Conservation (phyloP, 163 green algal genomes). For the Chloromonas sp. region DNA sequence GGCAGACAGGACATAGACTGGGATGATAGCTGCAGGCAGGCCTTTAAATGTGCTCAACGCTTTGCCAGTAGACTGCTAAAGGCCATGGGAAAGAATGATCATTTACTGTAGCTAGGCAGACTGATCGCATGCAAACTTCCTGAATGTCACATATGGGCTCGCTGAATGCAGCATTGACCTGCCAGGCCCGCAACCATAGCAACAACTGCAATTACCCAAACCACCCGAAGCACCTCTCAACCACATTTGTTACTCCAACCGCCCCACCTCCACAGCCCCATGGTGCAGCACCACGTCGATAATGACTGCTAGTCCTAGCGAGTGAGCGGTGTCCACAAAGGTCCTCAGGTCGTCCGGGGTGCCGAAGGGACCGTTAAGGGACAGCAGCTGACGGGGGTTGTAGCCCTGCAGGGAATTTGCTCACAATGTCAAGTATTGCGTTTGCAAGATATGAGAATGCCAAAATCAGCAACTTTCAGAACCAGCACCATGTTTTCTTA, state of each 20-base stretch:
- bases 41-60: too few relatives aligned
- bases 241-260: background rate
- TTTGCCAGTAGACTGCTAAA: too few relatives aligned
- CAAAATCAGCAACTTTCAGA: background rate
- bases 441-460: slow-evolving; percentile 22
- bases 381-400: slow-evolving; percentile 55
- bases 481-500: too few relatives aligned
- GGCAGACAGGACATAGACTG: too few relatives aligned
- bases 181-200: background rate
- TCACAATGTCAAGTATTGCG: slow-evolving; percentile 24
- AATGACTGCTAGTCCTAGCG: slow-evolving; percentile 45
- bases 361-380: slow-evolving; percentile 36
- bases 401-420: slow-evolving; percentile 38
- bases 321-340: slow-evolving; percentile 55
- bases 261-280: slow-evolving; percentile 23
- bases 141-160: background rate
- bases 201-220: background rate
- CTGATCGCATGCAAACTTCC: too few relatives aligned
- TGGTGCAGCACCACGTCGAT: slow-evolving; percentile 56
- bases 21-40: too few relatives aligned
- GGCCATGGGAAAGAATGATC: too few relatives aligned
- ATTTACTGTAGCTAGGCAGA: too few relatives aligned
- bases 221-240: background rate
- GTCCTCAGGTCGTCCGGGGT: slow-evolving; percentile 35
- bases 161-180: background rate